A percentile compares a stretch with the other conserved stretches of the same genome.
Conservation (phyloP, 257 asterid species). For the Cordia subcordata region DNA sequence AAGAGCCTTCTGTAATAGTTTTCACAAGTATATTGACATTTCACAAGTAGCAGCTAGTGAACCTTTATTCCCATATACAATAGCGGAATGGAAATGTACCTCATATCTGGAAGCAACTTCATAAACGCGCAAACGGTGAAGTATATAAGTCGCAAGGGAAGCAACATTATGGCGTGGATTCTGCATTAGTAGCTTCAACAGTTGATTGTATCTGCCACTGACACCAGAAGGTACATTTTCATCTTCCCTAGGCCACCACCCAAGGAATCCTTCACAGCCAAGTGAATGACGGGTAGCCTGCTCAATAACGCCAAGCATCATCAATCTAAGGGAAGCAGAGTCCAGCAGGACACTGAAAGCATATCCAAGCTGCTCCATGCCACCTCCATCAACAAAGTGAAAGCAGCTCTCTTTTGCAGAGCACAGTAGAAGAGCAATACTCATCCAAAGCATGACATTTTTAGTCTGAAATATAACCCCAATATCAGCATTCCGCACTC, state of each 20-base stretch:
- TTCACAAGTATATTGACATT: not conserved
- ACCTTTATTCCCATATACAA: constrained; percentile 6
- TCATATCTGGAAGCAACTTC: constrained; percentile 94
- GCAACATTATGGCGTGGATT: constrained; percentile 86
- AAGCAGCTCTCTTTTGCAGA: constrained; percentile 79
- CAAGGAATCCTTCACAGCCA: constrained; percentile 92
- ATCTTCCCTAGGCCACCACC: constrained; percentile 86
- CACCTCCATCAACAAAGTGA: constrained; percentile 70
- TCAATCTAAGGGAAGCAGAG: constrained; percentile 45
- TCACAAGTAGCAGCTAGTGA: not conserved
- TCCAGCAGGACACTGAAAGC: constrained; percentile 39
- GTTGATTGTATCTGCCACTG: constrained; percentile 82
- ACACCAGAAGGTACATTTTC: constrained; percentile 63
- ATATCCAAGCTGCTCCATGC: constrained; percentile 86
- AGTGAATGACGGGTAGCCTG: constrained; percentile 78
- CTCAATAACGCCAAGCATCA: constrained; percentile 68
- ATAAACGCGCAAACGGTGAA: constrained; percentile 78
- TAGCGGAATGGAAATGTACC: constrained; percentile 45
- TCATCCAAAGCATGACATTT: constrained; percentile 62
- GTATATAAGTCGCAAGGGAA: constrained; percentile 73
- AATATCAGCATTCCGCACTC: not conserved
- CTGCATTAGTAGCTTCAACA: constrained; percentile 80
- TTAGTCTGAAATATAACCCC: constrained; percentile 46
- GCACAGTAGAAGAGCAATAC: constrained; percentile 68
- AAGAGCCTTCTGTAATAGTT: too few species aligned